phyloP scores from a whole-genome alignment of 208 protist species.

The Wallacemonas sp. region DNA sequence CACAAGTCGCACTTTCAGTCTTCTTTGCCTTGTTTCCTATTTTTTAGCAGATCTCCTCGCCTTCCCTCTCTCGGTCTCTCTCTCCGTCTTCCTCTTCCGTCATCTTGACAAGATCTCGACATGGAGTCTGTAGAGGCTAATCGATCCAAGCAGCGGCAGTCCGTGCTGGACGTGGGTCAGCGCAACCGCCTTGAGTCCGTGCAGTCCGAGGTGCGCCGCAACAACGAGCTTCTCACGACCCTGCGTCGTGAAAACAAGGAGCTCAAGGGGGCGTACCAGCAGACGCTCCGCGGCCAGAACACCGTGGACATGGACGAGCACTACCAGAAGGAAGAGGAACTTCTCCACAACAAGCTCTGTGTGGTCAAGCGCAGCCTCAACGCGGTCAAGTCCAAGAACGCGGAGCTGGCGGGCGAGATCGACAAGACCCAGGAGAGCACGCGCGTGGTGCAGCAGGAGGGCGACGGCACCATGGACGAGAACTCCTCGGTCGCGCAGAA shows the following conservation, averaged over 20 bases:
- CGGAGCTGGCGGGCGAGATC: constrained; percentile 68
- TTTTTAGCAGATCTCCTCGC: background rate
- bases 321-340: constrained; percentile 76
- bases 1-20: no score
- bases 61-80: constrained; percentile 22
- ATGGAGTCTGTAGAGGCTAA: constrained; percentile 7
- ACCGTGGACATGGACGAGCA: constrained; percentile 70
- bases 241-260: constrained; percentile 91
- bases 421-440: constrained; percentile 54
- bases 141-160: constrained; percentile 60
- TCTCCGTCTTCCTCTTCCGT: constrained; percentile 11
- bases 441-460: constrained; percentile 54
- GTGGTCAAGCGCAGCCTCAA: constrained; percentile 85
- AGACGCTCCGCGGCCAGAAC: constrained; percentile 57
- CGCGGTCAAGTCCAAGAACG: constrained; percentile 78
- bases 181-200: constrained; percentile 84
- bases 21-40: constrained; percentile 18
- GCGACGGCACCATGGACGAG: constrained; percentile 57
- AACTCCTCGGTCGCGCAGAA: constrained; percentile 85
- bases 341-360: constrained; percentile 82
- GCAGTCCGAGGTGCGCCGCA: constrained; percentile 79
- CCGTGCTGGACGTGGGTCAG: constrained; percentile 84
- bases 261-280: constrained; percentile 54
- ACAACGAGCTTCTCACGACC: constrained; percentile 82
- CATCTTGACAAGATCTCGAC: background rate